Evolutionary conservation across 78 protist species (phyloP), one percentile per base, ranked within the genome.

Genomic region (slime mould (Dictyostelium discoideum)): DNA sequence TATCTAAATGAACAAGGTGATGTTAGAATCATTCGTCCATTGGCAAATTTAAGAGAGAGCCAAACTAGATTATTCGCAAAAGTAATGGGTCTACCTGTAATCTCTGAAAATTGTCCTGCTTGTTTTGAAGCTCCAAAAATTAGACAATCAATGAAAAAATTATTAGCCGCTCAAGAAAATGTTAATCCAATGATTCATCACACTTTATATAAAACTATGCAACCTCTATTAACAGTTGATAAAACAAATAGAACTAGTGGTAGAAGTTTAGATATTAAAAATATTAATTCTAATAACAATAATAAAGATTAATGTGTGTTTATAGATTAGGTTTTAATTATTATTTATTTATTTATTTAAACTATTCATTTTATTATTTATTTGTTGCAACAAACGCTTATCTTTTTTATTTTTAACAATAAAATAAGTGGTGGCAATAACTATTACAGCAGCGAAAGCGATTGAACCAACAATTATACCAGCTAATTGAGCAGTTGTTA

Each of bases 41-140:
- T 98, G 16, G 76, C 63, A 37, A 85, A 92, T 42, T 86, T 96
- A n/a, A 86, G 99, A 6, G 98, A 98, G 65, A 14, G 37, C 29
- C 86, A 57, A 79, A 29, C 89, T n/a, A 73, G 96, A 50, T 80
- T 24, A 5, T 97, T 96, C 67, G 97, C 99, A 11, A 73, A 48
- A n/a, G 2, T 29, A 48, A 11, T 40, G 80, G 69, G 57, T n/a
- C 90, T 98, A 63, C 99, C 99, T 4, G 93, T 98, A 8, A 97
- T 98, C 10, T 3, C 37, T 14, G 99, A 98, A 26, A 98, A 97
- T 85, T 98, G 99, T 81, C 99, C 99, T 5, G 99, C 98, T 4
- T 98, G 99, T 85, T 98, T 98, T 54, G 92, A 92, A 46, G 96
- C 93, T 7, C 99, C 99, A 11, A 97, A 97, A 86, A 97, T 96